phyloP scores from a whole-genome alignment of 2,329 filamentous ascomycete species.

The Verticillium tricorpus region DNA sequence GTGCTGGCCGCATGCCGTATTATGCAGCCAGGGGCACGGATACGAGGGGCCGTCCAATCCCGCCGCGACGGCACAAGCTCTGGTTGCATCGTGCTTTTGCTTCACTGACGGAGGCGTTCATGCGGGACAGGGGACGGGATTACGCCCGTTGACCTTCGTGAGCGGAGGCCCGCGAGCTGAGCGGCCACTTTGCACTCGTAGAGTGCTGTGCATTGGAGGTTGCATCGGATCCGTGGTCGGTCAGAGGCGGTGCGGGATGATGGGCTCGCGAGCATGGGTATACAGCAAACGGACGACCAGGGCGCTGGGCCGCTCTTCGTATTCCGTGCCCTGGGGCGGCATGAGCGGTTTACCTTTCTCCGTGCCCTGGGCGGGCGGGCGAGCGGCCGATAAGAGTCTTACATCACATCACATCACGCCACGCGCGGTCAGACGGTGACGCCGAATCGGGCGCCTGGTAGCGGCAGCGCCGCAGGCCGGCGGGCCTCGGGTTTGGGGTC shows the following conservation, averaged over 20 bases:
- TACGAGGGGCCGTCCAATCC: background rate
- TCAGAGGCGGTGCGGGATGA: background rate
- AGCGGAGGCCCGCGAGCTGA: background rate
- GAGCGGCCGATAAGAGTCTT: background rate
- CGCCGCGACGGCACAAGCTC: background rate
- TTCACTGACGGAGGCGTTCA: background rate
- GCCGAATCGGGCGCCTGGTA: background rate
- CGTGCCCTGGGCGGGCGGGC: background rate
- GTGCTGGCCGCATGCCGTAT: background rate
- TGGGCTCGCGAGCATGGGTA: background rate
- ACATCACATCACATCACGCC: background rate
- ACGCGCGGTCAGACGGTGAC: background rate
- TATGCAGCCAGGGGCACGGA: background rate
- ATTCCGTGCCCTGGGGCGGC: background rate
- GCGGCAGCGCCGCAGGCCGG: background rate
- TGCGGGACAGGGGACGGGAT: background rate
- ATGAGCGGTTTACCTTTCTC: background rate
- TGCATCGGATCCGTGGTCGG: background rate
- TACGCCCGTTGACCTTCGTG: background rate
- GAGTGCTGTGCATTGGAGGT: background rate
- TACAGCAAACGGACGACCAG: no score
- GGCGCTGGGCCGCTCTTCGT: background rate
- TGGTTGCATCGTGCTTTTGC: background rate
- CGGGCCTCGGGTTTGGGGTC: background rate
- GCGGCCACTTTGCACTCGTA: background rate